These are phyloP conservation scores for Sarocladium oryzae DNA, from an alignment of 2,329 filamentous ascomycete genomes.

Conservation along the genomic window DNA sequence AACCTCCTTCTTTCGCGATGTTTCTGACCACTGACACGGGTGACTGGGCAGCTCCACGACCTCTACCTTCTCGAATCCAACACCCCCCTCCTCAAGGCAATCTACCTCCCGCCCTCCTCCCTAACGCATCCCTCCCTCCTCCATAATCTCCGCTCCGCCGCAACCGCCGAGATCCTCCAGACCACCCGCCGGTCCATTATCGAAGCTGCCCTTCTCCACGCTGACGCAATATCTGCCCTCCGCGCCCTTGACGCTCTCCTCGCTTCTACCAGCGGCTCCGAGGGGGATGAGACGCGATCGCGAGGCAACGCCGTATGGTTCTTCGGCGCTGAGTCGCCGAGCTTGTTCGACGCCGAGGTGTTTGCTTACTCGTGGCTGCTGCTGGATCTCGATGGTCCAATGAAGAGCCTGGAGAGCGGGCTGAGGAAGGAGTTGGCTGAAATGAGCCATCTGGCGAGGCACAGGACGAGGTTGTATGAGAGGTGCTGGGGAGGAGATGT, in stretches of 20 bases:
- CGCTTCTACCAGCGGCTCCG: constrained; percentile 18
- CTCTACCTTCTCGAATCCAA: constrained; percentile 72
- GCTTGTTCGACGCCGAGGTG: constrained; percentile 78
- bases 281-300: constrained; percentile 12
- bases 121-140: constrained; percentile 59
- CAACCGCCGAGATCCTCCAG: constrained; percentile 66
- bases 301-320: constrained; percentile 36
- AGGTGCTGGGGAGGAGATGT: constrained; percentile 20
- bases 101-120: constrained; percentile 65
- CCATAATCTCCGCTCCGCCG: constrained; percentile 64
- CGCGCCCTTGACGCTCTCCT: constrained; percentile 39
- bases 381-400: constrained; percentile 44
- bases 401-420: constrained; percentile 42
- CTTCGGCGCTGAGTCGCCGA: constrained; percentile 47
- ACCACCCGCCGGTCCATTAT: constrained; percentile 35
- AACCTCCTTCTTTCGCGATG: background rate
- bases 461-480: constrained; percentile 29
- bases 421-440: constrained; percentile 50
- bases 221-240: constrained; percentile 37
- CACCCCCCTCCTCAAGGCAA: constrained; percentile 56
- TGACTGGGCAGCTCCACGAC: constrained; percentile 55
- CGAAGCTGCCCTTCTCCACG: constrained; percentile 31
- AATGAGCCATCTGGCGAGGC: constrained; percentile 54
- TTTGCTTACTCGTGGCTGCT: constrained; percentile 87
- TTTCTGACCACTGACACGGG: too few relatives aligned